These are phyloP conservation scores for Schizochytrium sp. DNA, from an alignment of 108 stramenopile genomes.

Conservation along the genomic window DNA sequence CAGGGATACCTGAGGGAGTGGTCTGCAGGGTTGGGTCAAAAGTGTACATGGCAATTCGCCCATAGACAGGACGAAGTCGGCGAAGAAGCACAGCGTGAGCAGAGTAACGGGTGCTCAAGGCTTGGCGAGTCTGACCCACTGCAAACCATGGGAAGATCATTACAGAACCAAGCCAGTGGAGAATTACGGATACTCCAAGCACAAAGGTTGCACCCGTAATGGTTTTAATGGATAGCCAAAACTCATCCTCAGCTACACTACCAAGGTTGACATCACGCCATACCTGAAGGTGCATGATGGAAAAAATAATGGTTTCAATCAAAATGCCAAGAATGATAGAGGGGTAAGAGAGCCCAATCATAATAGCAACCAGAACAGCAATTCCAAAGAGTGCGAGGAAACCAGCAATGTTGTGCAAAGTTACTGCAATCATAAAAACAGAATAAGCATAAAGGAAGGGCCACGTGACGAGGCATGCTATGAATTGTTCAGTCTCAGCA, in stretches of 20 bases:
- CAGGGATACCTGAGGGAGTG: not conserved
- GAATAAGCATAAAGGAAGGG: not conserved
- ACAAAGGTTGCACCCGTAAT: slow-evolving; percentile 8
- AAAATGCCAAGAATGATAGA: slow-evolving; percentile 17
- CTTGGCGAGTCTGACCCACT: not conserved
- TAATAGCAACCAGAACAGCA: slow-evolving; percentile 6
- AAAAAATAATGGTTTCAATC: slow-evolving; percentile 42
- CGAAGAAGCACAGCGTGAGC: slow-evolving; percentile 1
- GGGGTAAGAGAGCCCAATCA: slow-evolving; percentile 17
- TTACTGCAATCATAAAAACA: not conserved
- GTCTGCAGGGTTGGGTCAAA: slow-evolving; percentile 1
- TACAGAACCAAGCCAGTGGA: not conserved
- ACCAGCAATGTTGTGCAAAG: not conserved
- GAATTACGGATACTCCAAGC: not conserved
- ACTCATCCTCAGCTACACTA: not conserved
- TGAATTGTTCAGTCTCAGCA: slow-evolving; percentile 16
- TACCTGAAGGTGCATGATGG: slow-evolving; percentile 26
- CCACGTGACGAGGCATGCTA: slow-evolving; percentile 11
- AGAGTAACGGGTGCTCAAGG: not conserved
- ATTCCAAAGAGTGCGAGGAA: slow-evolving; percentile 3
- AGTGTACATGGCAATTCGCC: slow-evolving; percentile 25
- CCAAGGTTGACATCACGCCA: slow-evolving; percentile 28
- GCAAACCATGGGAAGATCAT: slow-evolving; percentile 52
- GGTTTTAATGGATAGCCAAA: not conserved
- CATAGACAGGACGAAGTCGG: not conserved